Evolutionary conservation across 208 protist species (phyloP).

Genomic region (Trypanosoma mega): DNA sequence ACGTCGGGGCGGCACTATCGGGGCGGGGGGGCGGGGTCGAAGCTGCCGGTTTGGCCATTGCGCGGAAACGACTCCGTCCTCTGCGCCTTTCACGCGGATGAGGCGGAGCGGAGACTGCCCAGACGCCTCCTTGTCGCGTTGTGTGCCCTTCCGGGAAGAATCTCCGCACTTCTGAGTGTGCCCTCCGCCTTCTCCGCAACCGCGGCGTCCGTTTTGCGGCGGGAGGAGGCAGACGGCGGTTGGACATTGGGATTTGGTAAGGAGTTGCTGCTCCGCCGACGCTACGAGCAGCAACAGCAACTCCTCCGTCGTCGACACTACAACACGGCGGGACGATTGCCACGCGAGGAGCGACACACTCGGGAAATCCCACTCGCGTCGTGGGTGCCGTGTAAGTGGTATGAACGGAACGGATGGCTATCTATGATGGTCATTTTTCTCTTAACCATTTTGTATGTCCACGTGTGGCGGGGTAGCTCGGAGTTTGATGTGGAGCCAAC

Average conservation of each 20-base stretch:
- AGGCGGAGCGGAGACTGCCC: conserved; percentile 8
- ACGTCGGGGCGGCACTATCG: no score
- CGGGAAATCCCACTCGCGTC: neutral
- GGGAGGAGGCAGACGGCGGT: neutral
- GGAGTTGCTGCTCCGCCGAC: neutral
- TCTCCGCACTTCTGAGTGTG: conserved; percentile 3
- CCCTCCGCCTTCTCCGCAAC: neutral
- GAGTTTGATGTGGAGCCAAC: no score
- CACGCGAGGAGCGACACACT: neutral
- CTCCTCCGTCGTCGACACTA: conserved; percentile 22
- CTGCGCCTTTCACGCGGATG: conserved; percentile 17
- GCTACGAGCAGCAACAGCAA: conserved; percentile 1
- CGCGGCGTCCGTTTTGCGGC: neutral
- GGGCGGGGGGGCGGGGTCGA: no score
- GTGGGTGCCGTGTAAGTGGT: conserved; percentile 23
- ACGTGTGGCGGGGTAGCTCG: no score
- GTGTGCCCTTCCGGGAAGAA: neutral
- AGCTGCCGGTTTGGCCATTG: conserved; percentile 16
- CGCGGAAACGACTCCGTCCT: conserved; percentile 25
- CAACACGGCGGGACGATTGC: conserved; percentile 7
- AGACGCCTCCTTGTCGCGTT: neutral
- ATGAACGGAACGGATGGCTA: conserved; percentile 15
- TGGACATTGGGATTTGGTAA: neutral
- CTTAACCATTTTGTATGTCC: conserved; percentile 1
- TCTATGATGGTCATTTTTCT: conserved; percentile 17